phyloP scores from a whole-genome alignment of 192 early-diverging fungal species.

The Obelidium mucronatum region DNA sequence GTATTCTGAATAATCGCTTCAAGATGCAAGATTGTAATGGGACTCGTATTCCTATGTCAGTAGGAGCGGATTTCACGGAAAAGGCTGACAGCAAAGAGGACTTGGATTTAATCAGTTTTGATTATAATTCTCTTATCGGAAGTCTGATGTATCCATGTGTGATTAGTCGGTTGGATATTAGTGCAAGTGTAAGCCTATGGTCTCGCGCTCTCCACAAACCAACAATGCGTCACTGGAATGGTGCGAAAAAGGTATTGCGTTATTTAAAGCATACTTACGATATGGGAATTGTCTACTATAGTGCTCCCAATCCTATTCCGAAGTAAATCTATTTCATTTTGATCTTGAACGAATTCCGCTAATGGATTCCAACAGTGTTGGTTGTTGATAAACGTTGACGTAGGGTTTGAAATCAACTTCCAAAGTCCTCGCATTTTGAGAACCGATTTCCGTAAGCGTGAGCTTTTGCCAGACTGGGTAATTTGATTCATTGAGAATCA shows the following conservation, averaged over 20 bases:
- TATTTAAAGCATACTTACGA: constrained; percentile 1
- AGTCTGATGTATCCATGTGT: constrained; percentile 3
- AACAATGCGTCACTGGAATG: background rate
- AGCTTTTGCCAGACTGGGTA: no score
- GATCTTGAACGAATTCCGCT: no score
- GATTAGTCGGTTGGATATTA: background rate
- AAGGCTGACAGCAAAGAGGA: background rate
- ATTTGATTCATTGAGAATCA: no score
- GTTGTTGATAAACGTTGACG: no score
- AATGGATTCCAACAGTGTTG: no score
- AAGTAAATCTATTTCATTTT: constrained; percentile 2
- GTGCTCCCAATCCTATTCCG: background rate
- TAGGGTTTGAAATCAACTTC: no score
- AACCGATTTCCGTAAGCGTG: no score
- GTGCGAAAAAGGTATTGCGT: background rate
- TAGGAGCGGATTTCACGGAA: background rate
- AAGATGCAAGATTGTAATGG: constrained; percentile 15
- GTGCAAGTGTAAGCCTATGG: background rate
- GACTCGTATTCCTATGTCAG: background rate
- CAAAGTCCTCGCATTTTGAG: no score
- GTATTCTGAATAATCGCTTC: background rate
- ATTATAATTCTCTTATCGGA: constrained; percentile 2
- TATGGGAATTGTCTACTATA: background rate
- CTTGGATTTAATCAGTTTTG: background rate
- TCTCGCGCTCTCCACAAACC: background rate